Evolutionary conservation across 345 rosid genomes (phyloP).

Genomic region (Aquilaria malaccensis): DNA sequence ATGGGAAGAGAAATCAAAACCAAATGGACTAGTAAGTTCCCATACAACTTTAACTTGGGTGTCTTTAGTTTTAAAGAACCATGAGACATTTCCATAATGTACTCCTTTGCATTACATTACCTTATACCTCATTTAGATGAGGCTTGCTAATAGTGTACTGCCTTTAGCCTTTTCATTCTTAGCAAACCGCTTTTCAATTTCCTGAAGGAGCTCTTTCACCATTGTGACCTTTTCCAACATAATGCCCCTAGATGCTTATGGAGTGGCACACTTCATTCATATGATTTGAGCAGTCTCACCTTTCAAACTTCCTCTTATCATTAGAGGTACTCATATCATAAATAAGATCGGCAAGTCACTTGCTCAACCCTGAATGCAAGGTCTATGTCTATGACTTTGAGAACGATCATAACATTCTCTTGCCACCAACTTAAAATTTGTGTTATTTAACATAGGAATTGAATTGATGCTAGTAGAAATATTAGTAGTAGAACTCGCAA

Average conservation of each 20-base stretch:
- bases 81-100: too few relatives aligned
- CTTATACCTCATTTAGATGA: too few relatives aligned
- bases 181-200: too few relatives aligned
- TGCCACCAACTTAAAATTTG: conserved; percentile 2
- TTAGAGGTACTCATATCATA: not conserved
- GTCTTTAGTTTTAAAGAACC: not conserved
- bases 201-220: not conserved
- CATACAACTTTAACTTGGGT: not conserved
- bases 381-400: conserved; percentile 1
- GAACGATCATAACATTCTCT: not conserved
- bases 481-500: not conserved
- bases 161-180: too few relatives aligned
- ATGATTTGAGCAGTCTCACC: not conserved
- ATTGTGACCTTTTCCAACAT: not conserved
- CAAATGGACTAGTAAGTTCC: not conserved
- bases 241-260: not conserved
- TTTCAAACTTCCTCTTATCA: not conserved
- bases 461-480: conserved; percentile 6
- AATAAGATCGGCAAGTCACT: not conserved
- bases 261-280: not conserved
- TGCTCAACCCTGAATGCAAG: conserved; percentile 6
- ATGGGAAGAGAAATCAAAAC: not conserved
- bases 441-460: conserved; percentile 5
- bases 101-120: too few relatives aligned
- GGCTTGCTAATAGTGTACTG: too few relatives aligned